Evolutionary conservation across 257 asterid genomes (phyloP).

Genomic region (Solanum medicagineum): DNA sequence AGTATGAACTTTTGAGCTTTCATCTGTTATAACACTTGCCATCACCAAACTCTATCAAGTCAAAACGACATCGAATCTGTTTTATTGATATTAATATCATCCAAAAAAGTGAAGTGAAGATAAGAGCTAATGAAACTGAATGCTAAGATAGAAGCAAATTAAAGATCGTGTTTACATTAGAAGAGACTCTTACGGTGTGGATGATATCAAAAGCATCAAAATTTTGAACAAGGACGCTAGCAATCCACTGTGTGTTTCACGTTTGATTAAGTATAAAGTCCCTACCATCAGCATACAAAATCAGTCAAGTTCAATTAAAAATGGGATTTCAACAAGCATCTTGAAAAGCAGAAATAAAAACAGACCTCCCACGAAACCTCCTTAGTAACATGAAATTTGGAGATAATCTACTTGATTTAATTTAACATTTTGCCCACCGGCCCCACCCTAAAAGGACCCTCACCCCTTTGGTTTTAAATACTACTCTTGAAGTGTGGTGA

Average conservation of each 20-base stretch:
- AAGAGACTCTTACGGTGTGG: slow-evolving; percentile 73
- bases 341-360: neutral
- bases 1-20: neutral
- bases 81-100: neutral
- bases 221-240: slow-evolving; percentile 69
- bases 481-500: neutral
- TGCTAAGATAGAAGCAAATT: neutral
- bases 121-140: neutral
- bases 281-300: slow-evolving; percentile 26
- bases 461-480: neutral
- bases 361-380: neutral
- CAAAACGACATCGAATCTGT: neutral
- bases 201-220: slow-evolving; percentile 63
- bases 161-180: neutral
- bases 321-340: neutral
- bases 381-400: neutral
- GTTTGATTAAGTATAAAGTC: slow-evolving; percentile 56
- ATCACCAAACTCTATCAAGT: neutral
- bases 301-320: neutral
- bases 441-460: neutral
- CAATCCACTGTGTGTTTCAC: slow-evolving; percentile 55
- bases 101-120: neutral
- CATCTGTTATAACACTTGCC: neutral
- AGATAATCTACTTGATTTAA: neutral
- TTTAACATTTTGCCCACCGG: neutral